phyloP scores from a whole-genome alignment of 805 yeast genomes.

The Starmerella khaoyaiensis region DNA sequence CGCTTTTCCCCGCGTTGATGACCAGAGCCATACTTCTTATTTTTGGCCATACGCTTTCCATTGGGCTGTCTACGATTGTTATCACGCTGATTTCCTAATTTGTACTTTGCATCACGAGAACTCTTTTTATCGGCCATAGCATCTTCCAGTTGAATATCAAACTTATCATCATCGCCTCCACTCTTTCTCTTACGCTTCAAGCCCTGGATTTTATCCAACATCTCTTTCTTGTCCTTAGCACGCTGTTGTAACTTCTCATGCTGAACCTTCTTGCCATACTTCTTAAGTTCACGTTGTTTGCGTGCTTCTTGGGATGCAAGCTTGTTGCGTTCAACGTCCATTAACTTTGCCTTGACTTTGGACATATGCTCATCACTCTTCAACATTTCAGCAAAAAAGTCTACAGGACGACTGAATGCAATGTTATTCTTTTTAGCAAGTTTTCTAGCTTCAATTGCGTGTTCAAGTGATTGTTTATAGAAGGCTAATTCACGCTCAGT shows the following conservation, averaged over 20 bases:
- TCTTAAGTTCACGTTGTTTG: conserved; percentile 87
- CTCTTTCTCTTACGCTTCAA: conserved; percentile 77
- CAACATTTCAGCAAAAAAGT: conserved; percentile 97
- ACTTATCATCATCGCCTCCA: conserved; percentile 56
- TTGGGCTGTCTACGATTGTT: conserved; percentile 36
- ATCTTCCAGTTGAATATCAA: conserved; percentile 87
- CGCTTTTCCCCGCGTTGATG: conserved; percentile 58
- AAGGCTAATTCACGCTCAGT: conserved; percentile 91
- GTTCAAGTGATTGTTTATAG: conserved; percentile 83
- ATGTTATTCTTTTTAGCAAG: conserved; percentile 52
- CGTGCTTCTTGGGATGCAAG: conserved; percentile 87
- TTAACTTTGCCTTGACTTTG: conserved; percentile 65
- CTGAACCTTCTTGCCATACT: conserved; percentile 95
- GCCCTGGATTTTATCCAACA: conserved; percentile 80
- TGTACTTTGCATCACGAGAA: conserved; percentile 27
- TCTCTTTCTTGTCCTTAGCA: conserved; percentile 81
- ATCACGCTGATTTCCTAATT: conserved; percentile 32
- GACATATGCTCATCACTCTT: conserved; percentile 98
- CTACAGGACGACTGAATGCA: conserved; percentile 85
- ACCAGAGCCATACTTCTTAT: conserved; percentile 62
- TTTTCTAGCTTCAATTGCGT: conserved; percentile 62
- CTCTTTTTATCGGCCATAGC: conserved; percentile 53
- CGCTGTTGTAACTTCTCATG: conserved; percentile 85
- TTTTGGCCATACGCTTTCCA: conserved; percentile 55
- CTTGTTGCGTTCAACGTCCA: conserved; percentile 56